These are phyloP conservation scores for Leptographium flavum DNA, from an alignment of 2,329 filamentous ascomycete genomes.

Conservation along the genomic window DNA sequence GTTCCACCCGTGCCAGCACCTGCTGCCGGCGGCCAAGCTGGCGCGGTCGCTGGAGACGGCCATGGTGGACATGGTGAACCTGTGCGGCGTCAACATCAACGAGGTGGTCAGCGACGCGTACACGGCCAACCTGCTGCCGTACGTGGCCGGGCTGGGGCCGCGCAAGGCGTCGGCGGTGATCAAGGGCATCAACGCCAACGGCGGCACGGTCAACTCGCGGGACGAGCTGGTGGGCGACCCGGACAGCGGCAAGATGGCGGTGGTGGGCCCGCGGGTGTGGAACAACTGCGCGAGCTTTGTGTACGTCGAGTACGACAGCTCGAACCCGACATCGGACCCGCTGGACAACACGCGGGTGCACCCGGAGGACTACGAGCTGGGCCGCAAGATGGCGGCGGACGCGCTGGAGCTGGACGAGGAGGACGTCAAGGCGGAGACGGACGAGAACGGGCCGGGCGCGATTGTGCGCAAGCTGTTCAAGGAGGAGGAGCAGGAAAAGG, in stretches of 20 bases:
- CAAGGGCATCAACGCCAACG: slow-evolving; percentile 86
- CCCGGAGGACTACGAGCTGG: slow-evolving; percentile 95
- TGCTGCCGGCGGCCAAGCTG: slow-evolving; percentile 78
- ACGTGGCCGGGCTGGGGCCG: slow-evolving; percentile 79
- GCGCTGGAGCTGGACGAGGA: slow-evolving; percentile 94
- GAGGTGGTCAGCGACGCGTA: slow-evolving; percentile 73
- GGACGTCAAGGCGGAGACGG: slow-evolving; percentile 87
- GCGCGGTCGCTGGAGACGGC: slow-evolving; percentile 81
- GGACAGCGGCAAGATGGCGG: slow-evolving; percentile 60
- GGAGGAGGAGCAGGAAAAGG: slow-evolving; percentile 83
- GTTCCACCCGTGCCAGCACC: slow-evolving; percentile 81
- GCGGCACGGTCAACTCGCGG: slow-evolving; percentile 69
- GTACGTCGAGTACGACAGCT: slow-evolving; percentile 75
- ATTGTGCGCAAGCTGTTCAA: slow-evolving; percentile 92
- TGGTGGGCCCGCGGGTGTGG: slow-evolving; percentile 83
- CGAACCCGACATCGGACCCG: slow-evolving; percentile 72
- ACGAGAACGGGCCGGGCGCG: slow-evolving; percentile 77
- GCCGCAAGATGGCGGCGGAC: slow-evolving; percentile 96
- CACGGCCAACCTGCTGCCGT: slow-evolving; percentile 77
- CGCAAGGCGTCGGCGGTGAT: slow-evolving; percentile 75
- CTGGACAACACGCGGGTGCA: slow-evolving; percentile 95
- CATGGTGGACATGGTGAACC: slow-evolving; percentile 96
- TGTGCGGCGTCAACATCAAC: slow-evolving; percentile 90
- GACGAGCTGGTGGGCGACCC: slow-evolving; percentile 82
- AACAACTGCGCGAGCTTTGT: slow-evolving; percentile 96